Percentiles rank a stretch among this genome's conserved stretches.
Evolutionary conservation across 805 yeast species (phyloP).

Genomic region (Dipodascus albidus): DNA sequence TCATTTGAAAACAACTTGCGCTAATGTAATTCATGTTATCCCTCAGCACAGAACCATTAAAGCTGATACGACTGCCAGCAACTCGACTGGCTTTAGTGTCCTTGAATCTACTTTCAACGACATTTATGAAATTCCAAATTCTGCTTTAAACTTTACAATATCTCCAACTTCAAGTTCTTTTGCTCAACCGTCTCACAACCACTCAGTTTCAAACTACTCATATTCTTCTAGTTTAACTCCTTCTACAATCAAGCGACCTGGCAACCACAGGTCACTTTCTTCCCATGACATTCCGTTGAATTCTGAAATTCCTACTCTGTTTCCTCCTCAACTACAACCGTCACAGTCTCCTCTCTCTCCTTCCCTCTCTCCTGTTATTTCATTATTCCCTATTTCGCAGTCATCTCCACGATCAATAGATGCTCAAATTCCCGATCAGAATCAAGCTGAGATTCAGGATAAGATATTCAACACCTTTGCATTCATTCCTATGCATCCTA

Average conservation of each 20-base stretch:
- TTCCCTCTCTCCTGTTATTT: neutral
- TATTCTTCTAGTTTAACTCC: neutral
- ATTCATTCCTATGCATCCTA: slow-evolving; percentile 3
- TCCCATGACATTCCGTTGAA: neutral
- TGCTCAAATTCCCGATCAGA: neutral
- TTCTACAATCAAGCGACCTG: neutral
- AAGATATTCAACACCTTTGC: slow-evolving; percentile 8
- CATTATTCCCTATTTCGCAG: neutral
- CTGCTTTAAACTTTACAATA: neutral
- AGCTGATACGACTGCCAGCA: neutral
- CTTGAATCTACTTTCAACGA: neutral
- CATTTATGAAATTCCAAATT: neutral
- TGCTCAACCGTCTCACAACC: neutral
- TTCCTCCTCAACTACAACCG: neutral
- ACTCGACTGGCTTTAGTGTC: neutral
- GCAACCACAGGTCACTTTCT: neutral
- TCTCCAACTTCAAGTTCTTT: neutral
- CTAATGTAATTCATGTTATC: slow-evolving; percentile 13
- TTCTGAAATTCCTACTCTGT: neutral
- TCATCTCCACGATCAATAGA: neutral
- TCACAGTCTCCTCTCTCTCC: neutral
- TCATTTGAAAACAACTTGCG: slow-evolving; percentile 2
- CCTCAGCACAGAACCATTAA: slow-evolving; percentile 10
- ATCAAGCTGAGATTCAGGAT: slow-evolving; percentile 3
- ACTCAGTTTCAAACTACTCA: neutral